Conservation (phyloP, 1,139 yeast species). For the Kazachstania sp. region DNA sequence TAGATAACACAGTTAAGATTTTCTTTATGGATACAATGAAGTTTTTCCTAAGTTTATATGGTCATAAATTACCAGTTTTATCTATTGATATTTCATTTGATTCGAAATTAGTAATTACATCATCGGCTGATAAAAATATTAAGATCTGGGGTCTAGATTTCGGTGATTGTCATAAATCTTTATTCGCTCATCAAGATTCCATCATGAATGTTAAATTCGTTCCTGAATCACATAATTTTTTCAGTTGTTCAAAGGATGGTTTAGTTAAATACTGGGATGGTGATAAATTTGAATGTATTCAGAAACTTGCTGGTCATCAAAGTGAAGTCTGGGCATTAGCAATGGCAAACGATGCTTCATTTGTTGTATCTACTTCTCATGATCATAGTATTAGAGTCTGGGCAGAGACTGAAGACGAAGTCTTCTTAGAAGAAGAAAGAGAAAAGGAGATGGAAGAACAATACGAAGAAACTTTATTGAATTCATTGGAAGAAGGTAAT, state of each 20-base stretch:
- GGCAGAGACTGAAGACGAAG: constrained; percentile 89
- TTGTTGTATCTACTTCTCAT: constrained; percentile 81
- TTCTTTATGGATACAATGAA: constrained; percentile 81
- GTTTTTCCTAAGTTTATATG: constrained; percentile 80
- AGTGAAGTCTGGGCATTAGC: constrained; percentile 91
- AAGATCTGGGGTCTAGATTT: constrained; percentile 98
- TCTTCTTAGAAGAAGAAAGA: constrained; percentile 89
- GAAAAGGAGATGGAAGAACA: constrained; percentile 92
- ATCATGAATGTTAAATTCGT: constrained; percentile 81
- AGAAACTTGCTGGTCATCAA: constrained; percentile 79
- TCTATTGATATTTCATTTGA: constrained; percentile 86
- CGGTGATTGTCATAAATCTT: constrained; percentile 96
- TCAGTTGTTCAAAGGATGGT: constrained; percentile 86
- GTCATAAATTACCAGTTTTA: constrained; percentile 90
- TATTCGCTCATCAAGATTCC: constrained; percentile 94
- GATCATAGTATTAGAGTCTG: constrained; percentile 89
- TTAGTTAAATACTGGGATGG: constrained; percentile 96
- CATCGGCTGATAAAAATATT: constrained; percentile 94
- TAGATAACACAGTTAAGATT: constrained; percentile 91
- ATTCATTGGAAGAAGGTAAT: constrained; percentile 58
- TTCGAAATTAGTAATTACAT: constrained; percentile 76
- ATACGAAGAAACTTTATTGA: constrained; percentile 68
- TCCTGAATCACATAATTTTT: constrained; percentile 78
- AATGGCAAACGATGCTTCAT: constrained; percentile 61
- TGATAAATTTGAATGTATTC: constrained; percentile 89